These are phyloP conservation scores for Yamadazyma dendronema DNA, from an alignment of 1,139 yeast species.

Conservation along the genomic window DNA sequence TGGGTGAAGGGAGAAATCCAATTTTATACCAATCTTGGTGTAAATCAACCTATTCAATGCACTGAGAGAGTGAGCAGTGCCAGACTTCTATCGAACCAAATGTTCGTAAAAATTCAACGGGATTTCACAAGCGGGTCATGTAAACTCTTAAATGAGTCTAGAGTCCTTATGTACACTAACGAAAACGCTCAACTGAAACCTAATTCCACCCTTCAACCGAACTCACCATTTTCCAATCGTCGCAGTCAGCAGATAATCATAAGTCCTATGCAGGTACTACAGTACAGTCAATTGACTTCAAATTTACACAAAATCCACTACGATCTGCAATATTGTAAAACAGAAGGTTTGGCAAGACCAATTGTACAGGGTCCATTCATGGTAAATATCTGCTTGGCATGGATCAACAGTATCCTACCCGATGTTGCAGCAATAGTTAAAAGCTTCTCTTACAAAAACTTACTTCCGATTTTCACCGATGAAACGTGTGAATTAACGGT, in stretches of 20 bases:
- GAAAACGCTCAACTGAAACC: slow-evolving; percentile 8
- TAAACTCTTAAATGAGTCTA: slow-evolving; percentile 20
- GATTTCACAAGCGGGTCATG: slow-evolving; percentile 19
- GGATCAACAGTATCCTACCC: slow-evolving; percentile 28
- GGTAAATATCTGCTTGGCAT: slow-evolving; percentile 56
- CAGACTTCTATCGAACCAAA: slow-evolving; percentile 32
- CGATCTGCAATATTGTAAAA: slow-evolving; percentile 51
- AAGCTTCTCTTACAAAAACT: slow-evolving; percentile 47
- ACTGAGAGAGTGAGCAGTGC: slow-evolving; percentile 42
- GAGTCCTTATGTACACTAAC: slow-evolving; percentile 38
- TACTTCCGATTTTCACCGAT: slow-evolving; percentile 32
- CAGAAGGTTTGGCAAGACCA: slow-evolving; percentile 60
- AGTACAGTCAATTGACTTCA: slow-evolving; percentile 72
- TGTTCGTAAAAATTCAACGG: slow-evolving; percentile 47
- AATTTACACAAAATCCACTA: slow-evolving; percentile 85
- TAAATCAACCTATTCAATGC: slow-evolving; percentile 37
- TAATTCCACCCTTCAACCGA: too few species aligned
- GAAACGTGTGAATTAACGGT: not conserved
- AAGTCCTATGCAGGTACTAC: slow-evolving; percentile 13
- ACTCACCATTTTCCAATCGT: not conserved
- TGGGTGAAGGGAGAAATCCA: slow-evolving; percentile 75
- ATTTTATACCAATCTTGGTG: slow-evolving; percentile 31
- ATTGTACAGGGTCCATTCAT: slow-evolving; percentile 84
- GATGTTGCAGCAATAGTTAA: slow-evolving; percentile 17
- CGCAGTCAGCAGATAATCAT: not conserved